phyloP scores from a whole-genome alignment of 1,139 yeast genomes.

The Saccharomyces pastorianus region DNA sequence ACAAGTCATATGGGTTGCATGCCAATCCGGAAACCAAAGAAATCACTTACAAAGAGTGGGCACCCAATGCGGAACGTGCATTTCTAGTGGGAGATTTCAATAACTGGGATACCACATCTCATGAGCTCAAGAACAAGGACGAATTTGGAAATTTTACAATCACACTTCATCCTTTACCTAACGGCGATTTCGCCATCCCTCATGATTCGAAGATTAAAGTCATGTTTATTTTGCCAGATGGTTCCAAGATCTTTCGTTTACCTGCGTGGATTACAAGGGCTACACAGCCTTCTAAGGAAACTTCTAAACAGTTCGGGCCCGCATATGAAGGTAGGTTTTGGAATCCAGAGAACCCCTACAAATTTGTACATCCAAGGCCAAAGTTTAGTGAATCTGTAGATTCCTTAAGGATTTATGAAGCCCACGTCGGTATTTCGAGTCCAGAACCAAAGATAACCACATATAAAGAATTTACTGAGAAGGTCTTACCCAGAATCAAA shows the following conservation, averaged over 20 bases:
- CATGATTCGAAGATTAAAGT: constrained; percentile 79
- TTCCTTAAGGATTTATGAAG: constrained; percentile 81
- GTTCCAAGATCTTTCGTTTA: constrained; percentile 65
- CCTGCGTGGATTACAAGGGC: constrained; percentile 90
- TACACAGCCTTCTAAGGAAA: constrained; percentile 52
- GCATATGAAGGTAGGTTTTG: constrained; percentile 84
- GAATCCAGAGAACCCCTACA: constrained; percentile 63
- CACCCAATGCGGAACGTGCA: constrained; percentile 75
- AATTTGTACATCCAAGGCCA: constrained; percentile 61
- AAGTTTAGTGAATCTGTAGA: constrained; percentile 36
- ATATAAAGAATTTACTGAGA: constrained; percentile 73
- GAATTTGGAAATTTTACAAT: constrained; percentile 66
- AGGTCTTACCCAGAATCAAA: constrained; percentile 75
- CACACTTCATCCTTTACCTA: constrained; percentile 42
- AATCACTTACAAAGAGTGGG: constrained; percentile 70
- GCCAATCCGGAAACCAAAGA: constrained; percentile 44
- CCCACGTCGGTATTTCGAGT: constrained; percentile 91
- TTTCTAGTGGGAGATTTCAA: constrained; percentile 86
- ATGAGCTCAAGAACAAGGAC: constrained; percentile 45
- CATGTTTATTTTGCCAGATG: constrained; percentile 54
- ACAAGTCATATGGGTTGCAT: constrained; percentile 69
- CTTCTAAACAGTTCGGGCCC: constrained; percentile 42
- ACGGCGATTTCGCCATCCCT: constrained; percentile 58
- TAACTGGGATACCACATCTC: constrained; percentile 59
- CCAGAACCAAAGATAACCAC: constrained; percentile 81